These are phyloP conservation scores for Hemileccinum rubropunctum DNA, from an alignment of 768 basidiomycete genomes.

Conservation along the genomic window DNA sequence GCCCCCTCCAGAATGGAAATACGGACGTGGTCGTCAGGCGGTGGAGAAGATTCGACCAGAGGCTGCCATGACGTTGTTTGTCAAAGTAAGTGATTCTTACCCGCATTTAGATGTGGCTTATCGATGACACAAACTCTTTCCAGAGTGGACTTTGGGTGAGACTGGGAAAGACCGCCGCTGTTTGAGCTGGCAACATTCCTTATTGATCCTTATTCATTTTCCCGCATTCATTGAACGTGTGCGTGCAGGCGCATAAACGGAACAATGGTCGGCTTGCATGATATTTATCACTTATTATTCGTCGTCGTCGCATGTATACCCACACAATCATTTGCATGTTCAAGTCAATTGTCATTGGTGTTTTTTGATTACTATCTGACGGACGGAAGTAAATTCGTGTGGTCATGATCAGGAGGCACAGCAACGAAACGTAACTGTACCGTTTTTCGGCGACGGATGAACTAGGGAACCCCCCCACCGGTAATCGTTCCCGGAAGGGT, in stretches of 20 bases:
- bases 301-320: background rate
- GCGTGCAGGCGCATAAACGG: background rate
- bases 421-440: too few relatives aligned
- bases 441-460: too few relatives aligned
- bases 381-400: too few relatives aligned
- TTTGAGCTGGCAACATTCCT: constrained; percentile 6
- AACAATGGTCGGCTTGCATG: too few relatives aligned
- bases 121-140: constrained; percentile 2
- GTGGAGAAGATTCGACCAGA: constrained; percentile 62
- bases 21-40: constrained; percentile 42
- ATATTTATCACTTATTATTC: too few relatives aligned
- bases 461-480: too few relatives aligned
- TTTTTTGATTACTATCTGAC: too few relatives aligned
- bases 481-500: too few relatives aligned
- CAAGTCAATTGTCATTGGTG: too few relatives aligned
- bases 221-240: background rate
- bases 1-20: constrained; percentile 58
- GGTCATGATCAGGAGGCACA: too few relatives aligned
- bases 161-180: constrained; percentile 31
- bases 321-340: background rate
- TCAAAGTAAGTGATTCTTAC: constrained; percentile 48
- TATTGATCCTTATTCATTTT: background rate
- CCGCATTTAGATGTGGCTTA: background rate
- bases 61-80: constrained; percentile 60
- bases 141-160: constrained; percentile 63